A percentile compares a stretch with the other conserved stretches of the same genome.
Evolutionary conservation across 2,329 filamentous ascomycete genomes (phyloP).

Genomic region (Triangularia setosa): DNA sequence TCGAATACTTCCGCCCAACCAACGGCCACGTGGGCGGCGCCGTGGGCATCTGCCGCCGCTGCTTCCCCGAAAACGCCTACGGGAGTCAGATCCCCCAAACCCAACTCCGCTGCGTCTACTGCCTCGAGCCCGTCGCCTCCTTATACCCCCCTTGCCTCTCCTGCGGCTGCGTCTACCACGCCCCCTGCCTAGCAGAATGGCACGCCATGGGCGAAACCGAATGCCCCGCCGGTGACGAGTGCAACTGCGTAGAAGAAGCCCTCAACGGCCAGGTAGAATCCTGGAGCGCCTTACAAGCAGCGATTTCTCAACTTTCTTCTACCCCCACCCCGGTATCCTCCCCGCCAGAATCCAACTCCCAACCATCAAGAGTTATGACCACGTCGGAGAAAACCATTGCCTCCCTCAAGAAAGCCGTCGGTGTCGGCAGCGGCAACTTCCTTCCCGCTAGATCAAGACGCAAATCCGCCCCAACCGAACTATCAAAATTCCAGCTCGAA

Average conservation of each 20-base stretch:
- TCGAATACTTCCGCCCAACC: constrained; percentile 43
- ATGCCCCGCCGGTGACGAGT: constrained; percentile 63
- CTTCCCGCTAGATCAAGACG: constrained; percentile 18
- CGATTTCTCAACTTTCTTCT: constrained; percentile 28
- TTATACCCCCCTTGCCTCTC: constrained; percentile 59
- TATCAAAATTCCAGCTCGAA: constrained; percentile 19
- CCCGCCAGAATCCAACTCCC: background rate
- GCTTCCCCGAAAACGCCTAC: constrained; percentile 36
- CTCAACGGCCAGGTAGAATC: constrained; percentile 56
- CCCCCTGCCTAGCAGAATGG: constrained; percentile 57
- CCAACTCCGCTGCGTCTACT: constrained; percentile 60
- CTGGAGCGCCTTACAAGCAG: constrained; percentile 53
- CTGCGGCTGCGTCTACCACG: constrained; percentile 60
- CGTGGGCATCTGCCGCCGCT: constrained; percentile 48
- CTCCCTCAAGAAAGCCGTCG: background rate
- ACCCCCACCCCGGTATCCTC: background rate
- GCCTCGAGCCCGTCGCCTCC: constrained; percentile 56
- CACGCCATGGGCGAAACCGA: constrained; percentile 52
- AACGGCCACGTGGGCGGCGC: constrained; percentile 41
- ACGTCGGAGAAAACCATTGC: background rate
- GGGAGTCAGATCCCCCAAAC: constrained; percentile 39
- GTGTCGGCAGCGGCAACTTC: constrained; percentile 1
- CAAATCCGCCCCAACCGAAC: constrained; percentile 27
- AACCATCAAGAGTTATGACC: background rate
- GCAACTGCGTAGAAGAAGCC: constrained; percentile 56